These are phyloP conservation scores for Ceratocystis albifundus DNA, from an alignment of 2,329 filamentous ascomycete genomes.

Conservation along the genomic window DNA sequence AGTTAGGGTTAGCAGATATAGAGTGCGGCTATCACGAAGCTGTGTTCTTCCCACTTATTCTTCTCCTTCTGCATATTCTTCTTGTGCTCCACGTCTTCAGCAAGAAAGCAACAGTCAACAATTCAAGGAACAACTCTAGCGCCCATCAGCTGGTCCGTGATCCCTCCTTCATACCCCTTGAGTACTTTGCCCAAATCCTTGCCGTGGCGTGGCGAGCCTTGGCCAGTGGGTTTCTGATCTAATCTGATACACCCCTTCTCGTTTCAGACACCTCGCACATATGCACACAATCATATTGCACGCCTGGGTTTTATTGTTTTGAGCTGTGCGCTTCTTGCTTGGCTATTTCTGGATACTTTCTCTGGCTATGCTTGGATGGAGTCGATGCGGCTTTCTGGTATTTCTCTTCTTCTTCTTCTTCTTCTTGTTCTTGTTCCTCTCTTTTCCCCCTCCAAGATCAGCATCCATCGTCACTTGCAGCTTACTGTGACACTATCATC, in stretches of 20 bases:
- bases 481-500: background rate
- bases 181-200: background rate
- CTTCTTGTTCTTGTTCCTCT: background rate
- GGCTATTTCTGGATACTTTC: no score
- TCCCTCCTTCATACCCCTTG: background rate
- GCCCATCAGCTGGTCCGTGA: background rate
- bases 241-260: slow-evolving; percentile 10
- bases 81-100: background rate
- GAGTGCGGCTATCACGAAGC: no score
- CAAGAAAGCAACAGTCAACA: background rate
- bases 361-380: no score
- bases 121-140: no score
- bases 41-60: no score
- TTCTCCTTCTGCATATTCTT: no score
- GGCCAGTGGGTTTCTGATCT: slow-evolving; percentile 9
- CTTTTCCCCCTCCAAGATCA: background rate
- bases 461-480: background rate
- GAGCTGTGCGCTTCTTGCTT: no score
- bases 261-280: background rate
- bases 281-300: background rate
- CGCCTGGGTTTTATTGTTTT: background rate
- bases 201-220: background rate
- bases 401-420: background rate
- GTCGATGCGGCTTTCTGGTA: background rate
- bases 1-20: no score